Base-by-base conservation (phyloP, 306 rosid genomes). In the Styphnolobium japonicum region DNA sequence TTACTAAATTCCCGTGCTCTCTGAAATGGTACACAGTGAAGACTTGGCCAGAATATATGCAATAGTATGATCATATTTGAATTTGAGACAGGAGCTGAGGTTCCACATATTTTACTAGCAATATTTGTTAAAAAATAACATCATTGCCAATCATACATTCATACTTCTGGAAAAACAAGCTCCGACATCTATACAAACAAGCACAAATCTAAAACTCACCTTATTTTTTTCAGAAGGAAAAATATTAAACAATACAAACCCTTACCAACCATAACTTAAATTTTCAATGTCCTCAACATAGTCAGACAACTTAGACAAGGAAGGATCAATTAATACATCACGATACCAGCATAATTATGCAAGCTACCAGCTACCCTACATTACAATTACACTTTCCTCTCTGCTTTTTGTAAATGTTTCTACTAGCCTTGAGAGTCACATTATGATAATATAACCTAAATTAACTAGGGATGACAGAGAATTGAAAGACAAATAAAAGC, bases 1-100 rank as follows among this genome's bases (percentile, higher is more conserved):
- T 88, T 88, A 7, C 86, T 81, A 31, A 94, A 86, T 81, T 91
- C 97, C 43, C 80, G 86, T 53, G 97, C 92, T 69, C 84, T 86
- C 98, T 94, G 97, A 16, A 78, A 73, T 71, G 58, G 75, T 37
- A 37, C 43, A 61, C 27, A 70, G 57, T 8, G 37, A 34, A 84
- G 33, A 52, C 65, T 71, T 51, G 66, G 69, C 18, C 33, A 60
- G 16, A 56, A 42, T 53, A 56, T 22, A 55, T 25, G 68, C 61
- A 67, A 14, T 10, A 3, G 21, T 25, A 51, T 69, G 80, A 77
- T 23, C 51, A 71, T 10, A 65, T 78, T 55, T 34, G 33, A 33
- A 77, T 65, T 40, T 52, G 27, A 40, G 51, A 76, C 39, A 45
- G 36, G 48, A 81, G 36, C 42, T 21, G 51, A 77, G 43, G 78